Evolutionary conservation across 495 filamentous ascomycete genomes (phyloP).

Genomic region (Xylaria palmicola): DNA sequence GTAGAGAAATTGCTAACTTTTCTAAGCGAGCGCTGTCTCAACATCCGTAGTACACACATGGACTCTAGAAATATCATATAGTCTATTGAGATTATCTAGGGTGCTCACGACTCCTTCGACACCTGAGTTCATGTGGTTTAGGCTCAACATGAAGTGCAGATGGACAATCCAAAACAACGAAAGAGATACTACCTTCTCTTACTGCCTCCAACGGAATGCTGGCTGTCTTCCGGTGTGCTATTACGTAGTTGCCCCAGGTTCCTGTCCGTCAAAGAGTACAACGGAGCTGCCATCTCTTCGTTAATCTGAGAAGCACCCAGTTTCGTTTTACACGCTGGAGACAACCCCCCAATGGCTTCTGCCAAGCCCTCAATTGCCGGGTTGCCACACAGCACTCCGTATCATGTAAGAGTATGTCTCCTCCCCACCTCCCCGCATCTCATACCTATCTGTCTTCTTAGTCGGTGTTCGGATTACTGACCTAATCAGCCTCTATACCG

Average conservation of each 20-base stretch:
- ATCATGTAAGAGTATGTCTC: constrained; percentile 1
- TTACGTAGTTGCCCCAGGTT: too few relatives aligned
- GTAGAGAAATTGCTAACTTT: background rate
- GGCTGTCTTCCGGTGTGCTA: too few relatives aligned
- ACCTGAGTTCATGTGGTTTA: too few relatives aligned
- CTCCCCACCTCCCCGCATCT: background rate
- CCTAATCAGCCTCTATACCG: background rate
- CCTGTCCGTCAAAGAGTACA: too few relatives aligned
- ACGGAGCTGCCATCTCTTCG: too few relatives aligned
- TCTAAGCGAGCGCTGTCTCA: background rate
- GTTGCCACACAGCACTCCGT: background rate
- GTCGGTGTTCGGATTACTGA: background rate
- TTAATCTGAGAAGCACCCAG: background rate
- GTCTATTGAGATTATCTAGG: too few relatives aligned
- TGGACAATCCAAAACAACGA: too few relatives aligned
- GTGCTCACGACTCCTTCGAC: too few relatives aligned
- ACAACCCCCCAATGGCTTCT: background rate
- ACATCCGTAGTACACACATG: background rate
- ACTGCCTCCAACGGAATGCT: too few relatives aligned
- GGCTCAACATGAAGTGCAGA: too few relatives aligned
- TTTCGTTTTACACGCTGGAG: background rate
- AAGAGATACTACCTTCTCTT: too few relatives aligned
- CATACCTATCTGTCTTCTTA: background rate
- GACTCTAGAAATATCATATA: too few relatives aligned
- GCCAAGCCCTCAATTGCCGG: background rate